These are phyloP conservation scores for Rhizophlyctis rosea DNA, from an alignment of 192 early-diverging fungal species.

Conservation along the genomic window DNA sequence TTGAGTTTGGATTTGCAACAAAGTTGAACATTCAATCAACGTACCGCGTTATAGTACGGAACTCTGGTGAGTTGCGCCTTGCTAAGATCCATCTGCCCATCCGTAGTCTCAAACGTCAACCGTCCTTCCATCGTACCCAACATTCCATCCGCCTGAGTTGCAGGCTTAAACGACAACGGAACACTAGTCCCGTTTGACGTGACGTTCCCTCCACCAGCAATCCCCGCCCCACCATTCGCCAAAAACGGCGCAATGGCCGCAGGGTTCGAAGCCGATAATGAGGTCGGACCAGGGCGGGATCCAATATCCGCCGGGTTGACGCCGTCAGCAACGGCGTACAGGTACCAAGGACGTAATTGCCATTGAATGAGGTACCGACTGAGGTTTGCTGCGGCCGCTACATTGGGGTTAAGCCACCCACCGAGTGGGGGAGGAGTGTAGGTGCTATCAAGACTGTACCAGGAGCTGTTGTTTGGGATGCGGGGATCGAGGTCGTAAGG, in stretches of 20 bases:
- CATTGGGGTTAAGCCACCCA: conserved; percentile 13
- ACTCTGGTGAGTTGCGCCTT: neutral
- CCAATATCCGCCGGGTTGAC: conserved; percentile 32
- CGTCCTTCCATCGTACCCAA: conserved; percentile 26
- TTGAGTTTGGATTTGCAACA: no score
- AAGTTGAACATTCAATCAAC: no score
- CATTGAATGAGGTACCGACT: neutral
- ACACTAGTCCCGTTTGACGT: no score
- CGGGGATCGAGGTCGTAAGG: conserved; percentile 12
- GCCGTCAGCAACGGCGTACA: conserved; percentile 29
- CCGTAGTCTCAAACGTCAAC: conserved; percentile 19
- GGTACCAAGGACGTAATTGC: conserved; percentile 37
- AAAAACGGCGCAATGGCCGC: no score
- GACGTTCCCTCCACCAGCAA: no score
- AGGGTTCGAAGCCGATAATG: no score
- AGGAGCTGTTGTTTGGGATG: neutral
- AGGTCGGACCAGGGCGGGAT: conserved; percentile 23
- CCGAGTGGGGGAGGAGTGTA: conserved; percentile 19
- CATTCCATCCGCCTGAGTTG: conserved; percentile 4
- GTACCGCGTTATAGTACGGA: neutral
- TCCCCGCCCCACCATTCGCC: no score
- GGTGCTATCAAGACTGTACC: conserved; percentile 6
- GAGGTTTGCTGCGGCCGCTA: neutral
- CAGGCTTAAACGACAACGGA: conserved; percentile 29
- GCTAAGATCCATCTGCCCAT: no score